A percentile compares a stretch with the other conserved stretches of the same genome.
Evolutionary conservation across 2,329 filamentous ascomycete species (phyloP).

Genomic region (Talaromyces verruculosus): DNA sequence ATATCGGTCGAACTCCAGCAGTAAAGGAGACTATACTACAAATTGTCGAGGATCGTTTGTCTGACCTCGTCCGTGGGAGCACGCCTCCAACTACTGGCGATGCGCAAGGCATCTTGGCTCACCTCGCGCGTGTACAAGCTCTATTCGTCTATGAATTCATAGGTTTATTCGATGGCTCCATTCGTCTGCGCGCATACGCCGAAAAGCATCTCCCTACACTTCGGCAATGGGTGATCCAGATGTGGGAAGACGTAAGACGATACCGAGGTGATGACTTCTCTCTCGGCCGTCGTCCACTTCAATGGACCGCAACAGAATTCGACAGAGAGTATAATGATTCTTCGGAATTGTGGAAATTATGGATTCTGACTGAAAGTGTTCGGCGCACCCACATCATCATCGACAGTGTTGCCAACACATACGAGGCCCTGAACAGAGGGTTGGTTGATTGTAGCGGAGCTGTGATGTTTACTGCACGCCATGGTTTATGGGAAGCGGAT

Average conservation of each 20-base stretch:
- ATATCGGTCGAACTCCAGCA: neutral
- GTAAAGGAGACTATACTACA: constrained; percentile 6
- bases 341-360: constrained; percentile 12
- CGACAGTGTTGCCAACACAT: constrained; percentile 7
- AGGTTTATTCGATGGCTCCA: neutral
- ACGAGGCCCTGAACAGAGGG: neutral
- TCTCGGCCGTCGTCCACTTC: neutral
- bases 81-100: neutral
- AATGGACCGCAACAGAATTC: neutral
- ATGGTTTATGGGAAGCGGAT: constrained; percentile 8
- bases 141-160: neutral
- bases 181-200: neutral
- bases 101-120: neutral
- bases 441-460: neutral
- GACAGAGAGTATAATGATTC: constrained; percentile 5
- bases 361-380: constrained; percentile 16
- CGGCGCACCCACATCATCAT: constrained; percentile 11
- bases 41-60: neutral
- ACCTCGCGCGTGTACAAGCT: neutral
- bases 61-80: neutral
- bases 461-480: neutral
- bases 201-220: neutral
- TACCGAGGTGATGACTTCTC: neutral
- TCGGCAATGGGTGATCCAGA: neutral
- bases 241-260: neutral